Evolutionary conservation across 1,284 basidiomycete genomes (phyloP).

Genomic region (Malassezia japonica): DNA sequence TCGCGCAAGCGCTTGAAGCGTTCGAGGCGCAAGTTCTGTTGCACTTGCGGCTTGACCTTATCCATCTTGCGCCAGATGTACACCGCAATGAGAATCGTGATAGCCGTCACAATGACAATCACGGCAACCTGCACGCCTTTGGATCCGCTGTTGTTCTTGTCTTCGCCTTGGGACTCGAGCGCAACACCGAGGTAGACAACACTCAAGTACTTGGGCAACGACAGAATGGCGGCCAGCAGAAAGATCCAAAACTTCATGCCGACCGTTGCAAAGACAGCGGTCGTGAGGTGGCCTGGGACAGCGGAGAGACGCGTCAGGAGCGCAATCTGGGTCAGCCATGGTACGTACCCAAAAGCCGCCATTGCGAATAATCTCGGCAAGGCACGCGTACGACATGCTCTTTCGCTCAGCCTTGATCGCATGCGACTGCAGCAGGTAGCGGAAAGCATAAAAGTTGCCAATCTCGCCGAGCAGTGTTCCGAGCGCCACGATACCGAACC

Average conservation of each 20-base stretch:
- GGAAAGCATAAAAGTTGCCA: slow-evolving; percentile 54
- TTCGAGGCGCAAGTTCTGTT: slow-evolving; percentile 56
- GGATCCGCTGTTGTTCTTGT: slow-evolving; percentile 28
- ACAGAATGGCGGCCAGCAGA: slow-evolving; percentile 61
- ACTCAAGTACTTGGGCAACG: slow-evolving; percentile 59
- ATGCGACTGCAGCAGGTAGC: slow-evolving; percentile 56
- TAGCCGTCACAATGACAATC: slow-evolving; percentile 49
- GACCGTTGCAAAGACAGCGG: slow-evolving; percentile 68
- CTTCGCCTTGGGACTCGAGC: slow-evolving; percentile 26
- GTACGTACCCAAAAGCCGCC: slow-evolving; percentile 58
- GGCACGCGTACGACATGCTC: slow-evolving; percentile 65
- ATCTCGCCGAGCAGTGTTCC: slow-evolving; percentile 40
- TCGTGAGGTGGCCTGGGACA: slow-evolving; percentile 56
- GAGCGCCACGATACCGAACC: slow-evolving; percentile 34
- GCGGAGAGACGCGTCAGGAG: slow-evolving; percentile 38
- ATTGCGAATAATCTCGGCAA: slow-evolving; percentile 65
- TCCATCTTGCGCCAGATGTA: slow-evolving; percentile 71
- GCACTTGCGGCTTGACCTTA: slow-evolving; percentile 60
- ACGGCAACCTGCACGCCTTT: slow-evolving; percentile 46
- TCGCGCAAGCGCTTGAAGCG: slow-evolving; percentile 51
- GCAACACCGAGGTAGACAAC: slow-evolving; percentile 45
- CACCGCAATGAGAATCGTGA: slow-evolving; percentile 71
- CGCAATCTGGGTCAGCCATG: slow-evolving; percentile 10
- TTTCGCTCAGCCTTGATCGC: slow-evolving; percentile 64
- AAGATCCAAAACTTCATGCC: slow-evolving; percentile 63